A percentile compares a stretch with the other conserved stretches of the same genome.
phyloP scores from a whole-genome alignment of 768 basidiomycete genomes.

The Lenzites betulinus region DNA sequence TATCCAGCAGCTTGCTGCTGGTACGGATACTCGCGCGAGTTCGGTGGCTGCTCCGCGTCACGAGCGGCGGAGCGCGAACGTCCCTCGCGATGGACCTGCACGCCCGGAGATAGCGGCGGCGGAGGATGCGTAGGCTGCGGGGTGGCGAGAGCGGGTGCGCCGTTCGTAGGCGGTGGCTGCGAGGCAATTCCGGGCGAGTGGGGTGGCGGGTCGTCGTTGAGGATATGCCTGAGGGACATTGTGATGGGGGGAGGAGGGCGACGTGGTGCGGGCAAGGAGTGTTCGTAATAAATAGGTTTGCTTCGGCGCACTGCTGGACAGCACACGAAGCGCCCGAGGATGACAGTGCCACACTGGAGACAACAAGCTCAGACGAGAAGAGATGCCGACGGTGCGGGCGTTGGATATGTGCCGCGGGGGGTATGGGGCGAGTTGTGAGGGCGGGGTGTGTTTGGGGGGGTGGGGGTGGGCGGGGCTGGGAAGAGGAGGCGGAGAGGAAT shows the following conservation, averaged over 20 bases:
- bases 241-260: conserved; percentile 16
- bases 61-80: conserved; percentile 26
- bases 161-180: conserved; percentile 34
- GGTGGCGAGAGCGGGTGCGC: conserved; percentile 1
- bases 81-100: conserved; percentile 19
- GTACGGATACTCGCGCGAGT: conserved; percentile 37
- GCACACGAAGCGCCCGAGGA: conserved; percentile 20
- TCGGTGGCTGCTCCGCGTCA: conserved; percentile 32
- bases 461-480: conserved; percentile 12
- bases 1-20: conserved; percentile 43
- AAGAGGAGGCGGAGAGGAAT: conserved; percentile 14
- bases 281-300: conserved; percentile 21
- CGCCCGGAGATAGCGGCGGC: conserved; percentile 21
- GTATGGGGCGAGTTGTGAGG: neutral
- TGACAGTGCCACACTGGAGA: conserved; percentile 17
- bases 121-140: conserved; percentile 27
- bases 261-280: conserved; percentile 18
- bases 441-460: neutral
- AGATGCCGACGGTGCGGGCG: conserved; percentile 4
- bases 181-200: conserved; percentile 36
- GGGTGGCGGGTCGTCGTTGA: conserved; percentile 62
- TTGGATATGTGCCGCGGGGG: conserved; percentile 6
- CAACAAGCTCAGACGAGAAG: conserved; percentile 14
- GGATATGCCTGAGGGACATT: conserved; percentile 81
- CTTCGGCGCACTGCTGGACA: conserved; percentile 24